A percentile compares a stretch with the other conserved stretches of the same genome.
phyloP scores from a whole-genome alignment of 441 rosid species.

The Aleurites moluccanus region DNA sequence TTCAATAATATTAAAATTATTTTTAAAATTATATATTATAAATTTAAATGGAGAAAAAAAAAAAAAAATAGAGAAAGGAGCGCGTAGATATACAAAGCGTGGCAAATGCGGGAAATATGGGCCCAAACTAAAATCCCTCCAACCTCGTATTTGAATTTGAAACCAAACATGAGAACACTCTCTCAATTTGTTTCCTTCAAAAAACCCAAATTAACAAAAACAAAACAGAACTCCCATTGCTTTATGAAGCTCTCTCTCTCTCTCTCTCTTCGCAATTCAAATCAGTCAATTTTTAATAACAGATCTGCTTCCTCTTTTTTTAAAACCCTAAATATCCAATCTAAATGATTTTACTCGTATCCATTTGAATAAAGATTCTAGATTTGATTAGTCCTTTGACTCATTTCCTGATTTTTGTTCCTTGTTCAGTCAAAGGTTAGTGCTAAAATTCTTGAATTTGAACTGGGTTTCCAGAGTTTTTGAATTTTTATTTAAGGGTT shows the following conservation, averaged over 20 bases:
- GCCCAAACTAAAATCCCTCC: conserved; percentile 22
- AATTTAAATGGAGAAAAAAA: not conserved
- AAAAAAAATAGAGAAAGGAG: not conserved
- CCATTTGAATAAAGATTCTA: not conserved
- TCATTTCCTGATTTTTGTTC: not conserved
- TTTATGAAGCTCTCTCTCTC: conserved; percentile 2
- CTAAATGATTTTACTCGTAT: not conserved
- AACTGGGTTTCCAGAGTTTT: conserved; percentile 6
- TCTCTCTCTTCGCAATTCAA: conserved; percentile 3
- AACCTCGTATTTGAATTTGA: conserved; percentile 24
- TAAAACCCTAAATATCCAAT: conserved; percentile 4
- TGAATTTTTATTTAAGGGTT: not conserved
- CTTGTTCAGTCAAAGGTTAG: not conserved
- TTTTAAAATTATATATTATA: too few species aligned
- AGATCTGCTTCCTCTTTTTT: not conserved
- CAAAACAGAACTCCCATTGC: not conserved
- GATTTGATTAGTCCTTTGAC: not conserved
- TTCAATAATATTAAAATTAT: too few species aligned
- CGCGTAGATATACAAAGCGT: too few species aligned
- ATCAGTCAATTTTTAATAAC: not conserved
- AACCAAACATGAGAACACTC: not conserved
- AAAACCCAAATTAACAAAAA: not conserved
- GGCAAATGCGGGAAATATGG: not conserved
- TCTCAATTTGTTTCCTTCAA: not conserved
- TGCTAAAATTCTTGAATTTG: not conserved